Evolutionary conservation across 148 eudicot species (phyloP).

Genomic region (Diospyros kaki): DNA sequence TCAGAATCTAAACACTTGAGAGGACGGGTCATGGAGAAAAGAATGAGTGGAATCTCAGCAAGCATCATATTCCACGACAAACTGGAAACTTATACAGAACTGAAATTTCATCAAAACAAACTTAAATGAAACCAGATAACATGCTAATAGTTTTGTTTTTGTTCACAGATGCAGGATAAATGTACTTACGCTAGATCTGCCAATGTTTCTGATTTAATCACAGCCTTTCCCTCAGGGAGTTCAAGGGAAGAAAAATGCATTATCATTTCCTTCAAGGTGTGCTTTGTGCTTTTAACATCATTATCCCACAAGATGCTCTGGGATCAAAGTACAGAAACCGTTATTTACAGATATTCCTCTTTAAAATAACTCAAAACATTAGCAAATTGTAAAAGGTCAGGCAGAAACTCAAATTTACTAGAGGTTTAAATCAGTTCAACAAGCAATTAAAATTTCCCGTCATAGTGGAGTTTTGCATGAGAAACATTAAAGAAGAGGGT

Average conservation of each 20-base stretch:
- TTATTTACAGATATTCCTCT: background rate
- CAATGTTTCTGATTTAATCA: constrained; percentile 62
- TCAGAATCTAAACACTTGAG: background rate
- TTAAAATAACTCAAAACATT: background rate
- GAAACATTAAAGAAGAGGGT: background rate
- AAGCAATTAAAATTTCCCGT: background rate
- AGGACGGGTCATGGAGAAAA: background rate
- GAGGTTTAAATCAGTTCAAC: background rate
- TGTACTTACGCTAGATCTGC: constrained; percentile 72
- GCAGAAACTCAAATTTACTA: background rate
- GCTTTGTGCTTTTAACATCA: constrained; percentile 76
- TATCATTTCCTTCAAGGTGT: constrained; percentile 86
- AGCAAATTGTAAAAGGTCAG: background rate
- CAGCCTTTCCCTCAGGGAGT: constrained; percentile 71
- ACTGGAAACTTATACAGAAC: background rate
- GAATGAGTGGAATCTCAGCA: background rate
- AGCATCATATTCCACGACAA: background rate
- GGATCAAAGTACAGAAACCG: constrained; percentile 13
- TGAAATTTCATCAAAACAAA: background rate
- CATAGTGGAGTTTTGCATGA: background rate
- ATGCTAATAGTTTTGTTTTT: too few species aligned
- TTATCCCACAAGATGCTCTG: constrained; percentile 96
- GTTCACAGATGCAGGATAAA: background rate
- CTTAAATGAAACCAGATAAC: background rate
- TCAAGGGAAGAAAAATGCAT: constrained; percentile 72